A percentile compares a stretch with the other conserved stretches of the same genome.
phyloP scores from a whole-genome alignment of 805 yeast genomes.

The Wickerhamiella azyma region DNA sequence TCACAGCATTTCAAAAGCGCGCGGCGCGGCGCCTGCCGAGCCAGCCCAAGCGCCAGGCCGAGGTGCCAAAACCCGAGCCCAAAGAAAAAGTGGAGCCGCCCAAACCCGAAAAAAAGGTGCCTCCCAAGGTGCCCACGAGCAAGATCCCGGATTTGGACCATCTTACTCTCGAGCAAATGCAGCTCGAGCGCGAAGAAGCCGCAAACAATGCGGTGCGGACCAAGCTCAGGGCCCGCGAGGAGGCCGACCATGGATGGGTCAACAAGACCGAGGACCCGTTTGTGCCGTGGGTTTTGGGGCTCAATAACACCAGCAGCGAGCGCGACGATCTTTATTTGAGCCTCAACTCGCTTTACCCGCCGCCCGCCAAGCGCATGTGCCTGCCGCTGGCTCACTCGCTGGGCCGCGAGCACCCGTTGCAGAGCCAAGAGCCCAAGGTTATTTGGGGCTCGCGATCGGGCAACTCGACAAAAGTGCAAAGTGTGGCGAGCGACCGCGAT shows the following conservation, averaged over 20 bases:
- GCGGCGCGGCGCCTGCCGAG: slow-evolving; percentile 10
- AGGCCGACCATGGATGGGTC: slow-evolving; percentile 60
- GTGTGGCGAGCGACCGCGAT: slow-evolving; percentile 6
- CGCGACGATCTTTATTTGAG: slow-evolving; percentile 51
- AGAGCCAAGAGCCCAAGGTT: slow-evolving; percentile 16
- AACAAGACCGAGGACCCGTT: slow-evolving; percentile 79
- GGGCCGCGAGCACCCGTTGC: slow-evolving; percentile 20
- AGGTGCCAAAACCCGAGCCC: slow-evolving; percentile 6
- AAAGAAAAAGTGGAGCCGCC: slow-evolving; percentile 11
- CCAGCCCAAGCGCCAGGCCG: background rate
- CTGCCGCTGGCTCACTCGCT: slow-evolving; percentile 21
- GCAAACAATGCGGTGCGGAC: slow-evolving; percentile 77
- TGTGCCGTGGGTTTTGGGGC: slow-evolving; percentile 41
- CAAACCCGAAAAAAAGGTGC: slow-evolving; percentile 9
- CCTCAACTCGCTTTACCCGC: slow-evolving; percentile 34
- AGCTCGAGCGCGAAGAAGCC: slow-evolving; percentile 61
- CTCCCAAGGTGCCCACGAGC: slow-evolving; percentile 83
- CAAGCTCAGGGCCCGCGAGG: slow-evolving; percentile 54
- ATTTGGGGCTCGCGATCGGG: slow-evolving; percentile 14
- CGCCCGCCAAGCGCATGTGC: slow-evolving; percentile 30
- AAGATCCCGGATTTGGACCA: slow-evolving; percentile 88
- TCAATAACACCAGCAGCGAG: background rate
- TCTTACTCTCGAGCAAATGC: slow-evolving; percentile 62
- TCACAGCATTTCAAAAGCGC: slow-evolving; percentile 31
- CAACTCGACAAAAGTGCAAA: slow-evolving; percentile 8